Base-by-base conservation (phyloP, 225 moss, liverwort and hornwort species). In the Climacium dendroides region DNA sequence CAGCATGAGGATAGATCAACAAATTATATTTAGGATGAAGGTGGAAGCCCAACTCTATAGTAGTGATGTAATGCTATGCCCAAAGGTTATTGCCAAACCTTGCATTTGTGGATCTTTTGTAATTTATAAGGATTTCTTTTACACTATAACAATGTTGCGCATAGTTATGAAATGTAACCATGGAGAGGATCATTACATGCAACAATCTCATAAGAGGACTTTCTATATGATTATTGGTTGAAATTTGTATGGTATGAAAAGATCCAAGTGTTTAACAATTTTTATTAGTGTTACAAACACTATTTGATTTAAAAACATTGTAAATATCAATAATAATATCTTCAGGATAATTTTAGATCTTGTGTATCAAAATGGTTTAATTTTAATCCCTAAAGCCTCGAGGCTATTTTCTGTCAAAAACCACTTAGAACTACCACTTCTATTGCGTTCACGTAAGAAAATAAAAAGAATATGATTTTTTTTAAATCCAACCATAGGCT, bases 1-100 rank as follows among this genome's bases (percentile, higher is more conserved):
- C 2, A 67, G 1, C 22, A 37, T 12, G 12, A n/a, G 0, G 66
- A 11, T n/a, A 22, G 6, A 65, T 2, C 6, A 0, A 20, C n/a
- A 66, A 66, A 66, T 66, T n/a, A 65, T 19, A n/a, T 0, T 2
- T 3, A 2, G 35, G 35, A 18, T 19, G 3, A 20, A 6, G 20
- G 11, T 0, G 0, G 0, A 11, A 66, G 3, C 2, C 37, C 1
- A 37, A n/a, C 2, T 22, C 12, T 1, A 0, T 0, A 37, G 37
- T 6, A 13, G 37, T 66, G 22, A 66, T 22, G 12, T n/a, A 22
- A 22, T 0, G 1, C 4, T n/a, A 20, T 66, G 10, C 5, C 0
- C 1, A 1, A 16, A 43, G 9, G 9, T 10, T 71, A 3, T 43
- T 71, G 16, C 15, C 28, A 5, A 67, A 37, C 12, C 35, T 5